Percentiles rank a stretch among this genome's conserved stretches.
phyloP scores from a whole-genome alignment of 306 rosid genomes.

The Mucuna pruriens region DNA sequence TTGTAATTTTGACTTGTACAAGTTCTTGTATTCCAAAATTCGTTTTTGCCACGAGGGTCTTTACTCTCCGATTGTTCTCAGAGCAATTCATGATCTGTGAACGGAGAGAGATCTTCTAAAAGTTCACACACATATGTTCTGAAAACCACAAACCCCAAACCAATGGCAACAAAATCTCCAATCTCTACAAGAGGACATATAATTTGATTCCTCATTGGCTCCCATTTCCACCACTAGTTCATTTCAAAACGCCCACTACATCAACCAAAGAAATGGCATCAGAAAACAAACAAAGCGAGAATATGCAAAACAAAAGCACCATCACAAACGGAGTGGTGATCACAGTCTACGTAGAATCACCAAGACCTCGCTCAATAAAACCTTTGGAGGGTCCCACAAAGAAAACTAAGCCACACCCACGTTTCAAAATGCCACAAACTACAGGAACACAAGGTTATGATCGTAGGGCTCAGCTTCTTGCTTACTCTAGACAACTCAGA shows the following conservation, averaged over 20 bases:
- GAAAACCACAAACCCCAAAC: neutral
- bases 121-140: neutral
- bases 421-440: neutral
- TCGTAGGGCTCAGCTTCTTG: constrained; percentile 73
- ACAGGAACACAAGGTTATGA: constrained; percentile 45
- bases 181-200: neutral
- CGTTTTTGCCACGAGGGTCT: neutral
- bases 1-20: neutral
- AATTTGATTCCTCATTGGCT: neutral
- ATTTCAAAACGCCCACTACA: neutral
- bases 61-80: neutral
- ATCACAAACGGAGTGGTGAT: constrained; percentile 55
- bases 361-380: constrained; percentile 25
- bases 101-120: neutral
- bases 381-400: neutral
- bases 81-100: neutral
- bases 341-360: constrained; percentile 65
- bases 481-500: constrained; percentile 60
- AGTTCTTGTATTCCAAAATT: neutral
- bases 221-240: neutral
- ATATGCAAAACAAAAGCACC: neutral
- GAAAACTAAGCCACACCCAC: constrained; percentile 35
- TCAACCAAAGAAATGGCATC: neutral
- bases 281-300: constrained; percentile 21
- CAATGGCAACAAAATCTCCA: neutral